Percentiles rank a stretch among this genome's conserved stretches.
Conservation (phyloP, 768 basidiomycete genomes). For the Agaricus bisporus region DNA sequence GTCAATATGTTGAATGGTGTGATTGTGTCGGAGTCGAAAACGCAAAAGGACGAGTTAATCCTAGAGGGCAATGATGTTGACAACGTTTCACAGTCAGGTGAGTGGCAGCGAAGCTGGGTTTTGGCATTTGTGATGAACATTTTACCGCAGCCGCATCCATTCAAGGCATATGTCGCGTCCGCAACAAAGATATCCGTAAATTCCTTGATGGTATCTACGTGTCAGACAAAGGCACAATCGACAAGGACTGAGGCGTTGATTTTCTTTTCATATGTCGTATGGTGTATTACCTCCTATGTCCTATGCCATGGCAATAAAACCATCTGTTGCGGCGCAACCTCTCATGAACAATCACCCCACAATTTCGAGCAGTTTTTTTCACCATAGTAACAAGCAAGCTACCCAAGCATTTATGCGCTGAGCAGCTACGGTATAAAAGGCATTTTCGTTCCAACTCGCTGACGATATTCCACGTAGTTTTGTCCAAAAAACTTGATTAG, state of each 20-base stretch:
- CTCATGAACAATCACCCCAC: not conserved
- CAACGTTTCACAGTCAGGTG: slow-evolving; percentile 95
- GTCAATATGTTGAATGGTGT: slow-evolving; percentile 92
- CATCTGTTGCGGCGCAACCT: not conserved
- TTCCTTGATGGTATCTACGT: slow-evolving; percentile 95
- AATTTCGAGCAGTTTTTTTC: not conserved
- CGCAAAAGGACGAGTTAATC: slow-evolving; percentile 92
- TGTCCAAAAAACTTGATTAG: slow-evolving; percentile 87
- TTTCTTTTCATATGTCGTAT: slow-evolving; percentile 3
- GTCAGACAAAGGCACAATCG: slow-evolving; percentile 70
- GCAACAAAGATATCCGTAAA: slow-evolving; percentile 99
- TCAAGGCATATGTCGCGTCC: slow-evolving; percentile 92
- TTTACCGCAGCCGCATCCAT: slow-evolving; percentile 76
- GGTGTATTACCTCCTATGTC: slow-evolving; percentile 4
- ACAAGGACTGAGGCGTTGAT: slow-evolving; percentile 25
- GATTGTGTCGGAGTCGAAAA: slow-evolving; percentile 74
- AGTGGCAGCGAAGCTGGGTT: slow-evolving; percentile 8
- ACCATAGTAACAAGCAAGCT: not conserved
- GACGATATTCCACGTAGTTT: slow-evolving; percentile 73
- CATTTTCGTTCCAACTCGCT: slow-evolving; percentile 77
- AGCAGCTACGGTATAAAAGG: slow-evolving; percentile 66
- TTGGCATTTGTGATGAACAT: not conserved
- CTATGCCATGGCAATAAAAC: slow-evolving; percentile 8
- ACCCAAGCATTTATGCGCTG: not conserved
- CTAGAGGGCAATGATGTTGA: slow-evolving; percentile 95